Base-by-base conservation (phyloP, 108 stramenopile species). In the Skeletonema potamos region DNA sequence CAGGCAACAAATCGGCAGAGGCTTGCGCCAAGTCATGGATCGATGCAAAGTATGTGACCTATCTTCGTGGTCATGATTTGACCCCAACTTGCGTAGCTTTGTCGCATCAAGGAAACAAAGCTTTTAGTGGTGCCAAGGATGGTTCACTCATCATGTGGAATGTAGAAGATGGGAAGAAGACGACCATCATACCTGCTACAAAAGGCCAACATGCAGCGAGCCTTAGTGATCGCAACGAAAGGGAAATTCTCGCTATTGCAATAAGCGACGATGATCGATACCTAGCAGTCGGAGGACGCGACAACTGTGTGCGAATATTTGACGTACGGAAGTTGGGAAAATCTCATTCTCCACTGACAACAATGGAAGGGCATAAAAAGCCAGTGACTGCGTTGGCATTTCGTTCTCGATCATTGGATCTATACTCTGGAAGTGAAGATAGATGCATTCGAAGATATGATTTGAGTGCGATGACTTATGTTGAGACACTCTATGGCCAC, bases 401-500 rank as follows among this genome's bases (percentile, higher is more conserved):
- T 46, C 90, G 93, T n/a, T 73, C 88, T 27, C 85, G 89, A 68
- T 79, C 94, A 26, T 67, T 89, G 51, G 90, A 95, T 66, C 79
- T 99, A 18, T 99, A 94, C 76, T 97, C 97, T 3, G 95, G 87
- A 22, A 89, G 89, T 59, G 84, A 92, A 46, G 98, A 98, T 93
- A 77, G 98, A 26, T 95, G 92, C 71, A 85, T 97, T 27, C 87
- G 90, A 54, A 86, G 95, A 64, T 97, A 94, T 73, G 87, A 92
- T 76, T 62, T 95, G 61, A 84, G 87, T 51, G 91, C 95, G 72
- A 94, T 96, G 95, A 88, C 90, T n/a, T 97, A 98, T 66, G 72
- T 99, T 22, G 99, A 99, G 83, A 99, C 98, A 0, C 68, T 99
- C 44, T 99, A 97, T 69, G 99, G 99, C 13, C 99, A 99, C 68